phyloP scores from a whole-genome alignment of 345 rosid species.

The Lepidium africanum region DNA sequence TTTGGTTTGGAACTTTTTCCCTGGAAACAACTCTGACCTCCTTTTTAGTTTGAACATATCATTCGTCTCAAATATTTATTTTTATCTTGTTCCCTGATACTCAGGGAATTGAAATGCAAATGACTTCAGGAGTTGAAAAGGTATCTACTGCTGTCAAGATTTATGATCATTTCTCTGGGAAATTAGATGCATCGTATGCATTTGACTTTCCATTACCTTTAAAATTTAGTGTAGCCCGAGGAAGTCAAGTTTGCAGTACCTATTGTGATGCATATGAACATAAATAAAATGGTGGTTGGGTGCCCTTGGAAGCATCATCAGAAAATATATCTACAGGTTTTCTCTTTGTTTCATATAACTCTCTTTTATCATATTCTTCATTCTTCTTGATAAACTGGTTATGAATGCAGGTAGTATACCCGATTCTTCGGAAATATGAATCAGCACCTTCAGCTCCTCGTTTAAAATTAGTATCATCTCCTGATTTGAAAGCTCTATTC shows the following conservation, averaged over 20 bases:
- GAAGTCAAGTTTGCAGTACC: slow-evolving; percentile 96
- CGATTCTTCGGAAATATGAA: slow-evolving; percentile 61
- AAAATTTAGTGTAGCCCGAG: slow-evolving; percentile 72
- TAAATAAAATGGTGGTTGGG: slow-evolving; percentile 71
- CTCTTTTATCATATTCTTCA: background rate
- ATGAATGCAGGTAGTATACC: slow-evolving; percentile 65
- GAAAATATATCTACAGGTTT: slow-evolving; percentile 88
- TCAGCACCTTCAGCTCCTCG: slow-evolving; percentile 80
- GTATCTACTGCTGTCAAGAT: slow-evolving; percentile 36
- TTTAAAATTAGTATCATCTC: slow-evolving; percentile 59
- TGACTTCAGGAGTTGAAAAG: slow-evolving; percentile 78
- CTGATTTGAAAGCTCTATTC: slow-evolving; percentile 61
- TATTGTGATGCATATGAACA: slow-evolving; percentile 60
- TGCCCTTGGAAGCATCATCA: slow-evolving; percentile 91
- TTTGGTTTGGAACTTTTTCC: background rate
- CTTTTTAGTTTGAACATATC: background rate
- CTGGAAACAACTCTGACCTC: background rate
- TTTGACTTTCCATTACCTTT: slow-evolving; percentile 35
- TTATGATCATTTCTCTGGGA: slow-evolving; percentile 1
- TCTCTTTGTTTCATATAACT: slow-evolving; percentile 7
- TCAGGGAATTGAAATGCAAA: slow-evolving; percentile 91
- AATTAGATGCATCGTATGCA: background rate
- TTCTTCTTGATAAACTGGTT: background rate
- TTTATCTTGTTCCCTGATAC: background rate
- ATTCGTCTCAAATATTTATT: background rate